Base-by-base conservation (phyloP, 106 monocot species). In the Cymbidium sinense region DNA sequence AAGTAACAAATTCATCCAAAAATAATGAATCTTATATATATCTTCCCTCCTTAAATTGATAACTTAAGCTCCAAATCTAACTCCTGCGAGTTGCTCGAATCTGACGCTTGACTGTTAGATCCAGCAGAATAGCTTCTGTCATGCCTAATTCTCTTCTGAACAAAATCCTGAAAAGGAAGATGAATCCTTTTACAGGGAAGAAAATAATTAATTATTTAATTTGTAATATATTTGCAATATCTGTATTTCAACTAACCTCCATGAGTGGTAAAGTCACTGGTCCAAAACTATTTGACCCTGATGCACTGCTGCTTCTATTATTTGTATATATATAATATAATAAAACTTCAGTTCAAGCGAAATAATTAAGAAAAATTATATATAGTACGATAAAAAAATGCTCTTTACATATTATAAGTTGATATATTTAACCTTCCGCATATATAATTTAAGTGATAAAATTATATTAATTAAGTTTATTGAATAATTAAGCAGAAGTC, bases 51-150 rank as follows among this genome's bases (percentile, higher is more conserved):
- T 67, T 67, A 29, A 29, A 67, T 20, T 67, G 67, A 67, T 7
- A 67, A 67, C 31, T 80, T 85, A 7, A 85, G 82, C 27, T 88
- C 88, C 55, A 88, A 77, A 70, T 88, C 88, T 41, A 77, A 20
- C 61, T 85, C 88, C 80, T 85, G 75, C 6, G 67, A 31, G 41
- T 82, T 82, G 29, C 69, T 85, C 27, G 84, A 77, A 74, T 88
- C 80, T 25, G 82, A 88, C 35, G 77, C 79, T 34, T 86, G 82
- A 17, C 80, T 72, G 58, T 70, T 44, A 39, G 82, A 82, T 50
- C 74, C 80, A 13, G 43, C 37, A 23, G 64, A 76, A 50, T 70
- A 12, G 43, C 74, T 81, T 41, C 58, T 58, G 58, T 23, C 23
- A 23, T 58, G 21, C n/a, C 58, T 47, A 2, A 13, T 58, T 23